These are phyloP conservation scores for Aegilops umbellulata DNA, from an alignment of 176 grass and related monocot species.

Conservation along the genomic window DNA sequence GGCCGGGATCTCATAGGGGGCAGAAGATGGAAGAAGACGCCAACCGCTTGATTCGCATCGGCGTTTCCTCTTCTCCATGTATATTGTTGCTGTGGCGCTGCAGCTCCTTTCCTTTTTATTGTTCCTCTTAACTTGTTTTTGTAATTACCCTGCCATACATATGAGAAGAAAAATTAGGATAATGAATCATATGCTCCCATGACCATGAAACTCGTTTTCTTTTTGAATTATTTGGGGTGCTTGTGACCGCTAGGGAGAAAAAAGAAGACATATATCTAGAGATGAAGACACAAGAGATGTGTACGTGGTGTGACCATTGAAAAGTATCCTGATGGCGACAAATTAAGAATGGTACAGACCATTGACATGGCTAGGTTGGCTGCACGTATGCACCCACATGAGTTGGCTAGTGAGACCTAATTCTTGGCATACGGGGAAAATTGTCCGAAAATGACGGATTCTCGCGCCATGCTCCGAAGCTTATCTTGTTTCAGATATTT, in stretches of 20 bases:
- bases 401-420: slow-evolving; percentile 2
- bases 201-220: neutral
- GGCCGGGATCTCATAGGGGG: neutral
- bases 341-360: slow-evolving; percentile 6
- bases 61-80: neutral
- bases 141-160: slow-evolving; percentile 40
- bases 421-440: slow-evolving; percentile 3
- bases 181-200: neutral
- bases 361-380: slow-evolving; percentile 21
- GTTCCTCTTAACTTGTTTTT: neutral
- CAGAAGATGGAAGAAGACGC: neutral
- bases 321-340: slow-evolving; percentile 27
- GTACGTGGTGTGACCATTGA: slow-evolving; percentile 13
- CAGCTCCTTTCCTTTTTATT: neutral
- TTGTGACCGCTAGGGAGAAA: neutral
- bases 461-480: neutral
- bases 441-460: slow-evolving; percentile 22
- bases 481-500: slow-evolving; percentile 36
- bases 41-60: slow-evolving; percentile 1
- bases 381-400: neutral
- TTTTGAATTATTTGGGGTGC: neutral
- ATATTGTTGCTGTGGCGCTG: neutral
- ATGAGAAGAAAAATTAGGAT: neutral
- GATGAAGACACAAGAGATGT: slow-evolving; percentile 23
- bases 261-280: neutral